Conservation (phyloP, 306 rosid genomes). For the Clitoria ternatea region DNA sequence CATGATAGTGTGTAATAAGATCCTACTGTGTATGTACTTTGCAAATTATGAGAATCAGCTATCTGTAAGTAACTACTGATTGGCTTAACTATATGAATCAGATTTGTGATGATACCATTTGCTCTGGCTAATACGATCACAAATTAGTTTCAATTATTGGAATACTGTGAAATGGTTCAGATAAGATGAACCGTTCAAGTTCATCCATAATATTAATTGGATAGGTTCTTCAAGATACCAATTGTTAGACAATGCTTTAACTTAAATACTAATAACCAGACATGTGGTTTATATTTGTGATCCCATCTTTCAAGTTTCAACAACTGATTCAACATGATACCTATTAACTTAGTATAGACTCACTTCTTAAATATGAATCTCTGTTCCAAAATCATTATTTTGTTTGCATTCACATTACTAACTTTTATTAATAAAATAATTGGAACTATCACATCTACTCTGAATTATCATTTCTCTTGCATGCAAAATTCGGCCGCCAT, state of each 20-base stretch:
- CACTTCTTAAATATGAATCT: not conserved
- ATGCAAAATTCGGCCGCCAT: not conserved
- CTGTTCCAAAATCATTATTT: not conserved
- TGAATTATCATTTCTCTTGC: not conserved
- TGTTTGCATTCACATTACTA: not conserved
- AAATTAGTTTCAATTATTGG: not conserved
- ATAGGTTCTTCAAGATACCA: not conserved
- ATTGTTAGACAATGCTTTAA: not conserved
- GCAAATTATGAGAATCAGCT: not conserved
- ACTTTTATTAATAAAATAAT: not conserved
- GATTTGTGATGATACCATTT: not conserved
- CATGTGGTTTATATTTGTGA: constrained; percentile 1
- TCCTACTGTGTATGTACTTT: not conserved
- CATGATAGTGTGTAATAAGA: not conserved
- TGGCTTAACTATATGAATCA: not conserved
- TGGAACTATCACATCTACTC: not conserved
- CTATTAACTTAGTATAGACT: constrained; percentile 12
- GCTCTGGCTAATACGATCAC: not conserved
- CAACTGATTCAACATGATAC: not conserved
- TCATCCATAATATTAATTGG: not conserved
- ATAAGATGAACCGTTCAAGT: not conserved
- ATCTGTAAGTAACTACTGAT: not conserved
- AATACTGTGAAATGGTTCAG: not conserved
- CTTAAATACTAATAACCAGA: not conserved
- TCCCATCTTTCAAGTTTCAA: not conserved